Percentiles rank a stretch among this genome's conserved stretches.
phyloP scores from a whole-genome alignment of 1,139 yeast species.

The Sugiyamaella novakii region DNA sequence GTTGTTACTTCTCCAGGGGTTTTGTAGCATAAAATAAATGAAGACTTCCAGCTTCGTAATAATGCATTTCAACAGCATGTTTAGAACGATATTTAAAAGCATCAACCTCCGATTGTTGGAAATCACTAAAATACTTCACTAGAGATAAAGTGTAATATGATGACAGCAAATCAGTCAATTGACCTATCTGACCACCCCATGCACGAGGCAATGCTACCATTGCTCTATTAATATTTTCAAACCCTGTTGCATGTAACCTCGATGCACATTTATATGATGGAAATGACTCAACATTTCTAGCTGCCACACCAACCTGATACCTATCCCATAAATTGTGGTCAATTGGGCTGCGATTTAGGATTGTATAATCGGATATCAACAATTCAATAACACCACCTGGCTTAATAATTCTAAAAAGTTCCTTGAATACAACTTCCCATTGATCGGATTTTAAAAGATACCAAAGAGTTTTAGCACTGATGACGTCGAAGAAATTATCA shows the following conservation, averaged over 20 bases:
- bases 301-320: slow-evolving; percentile 33
- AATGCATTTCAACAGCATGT: slow-evolving; percentile 18
- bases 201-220: slow-evolving; percentile 38
- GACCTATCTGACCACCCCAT: slow-evolving; percentile 42
- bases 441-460: slow-evolving; percentile 37
- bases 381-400: slow-evolving; percentile 47
- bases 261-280: slow-evolving; percentile 37
- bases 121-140: slow-evolving; percentile 33
- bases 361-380: slow-evolving; percentile 38
- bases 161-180: slow-evolving; percentile 37
- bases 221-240: slow-evolving; percentile 36
- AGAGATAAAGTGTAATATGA: slow-evolving; percentile 37
- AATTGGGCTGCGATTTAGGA: slow-evolving; percentile 32
- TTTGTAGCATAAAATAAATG: slow-evolving; percentile 33
- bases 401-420: slow-evolving; percentile 44
- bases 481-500: slow-evolving; percentile 41
- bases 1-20: slow-evolving; percentile 19
- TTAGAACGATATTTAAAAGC: slow-evolving; percentile 22
- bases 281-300: slow-evolving; percentile 39
- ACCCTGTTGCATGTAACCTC: slow-evolving; percentile 40
- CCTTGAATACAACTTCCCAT: slow-evolving; percentile 44
- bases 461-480: slow-evolving; percentile 42
- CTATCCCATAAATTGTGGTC: slow-evolving; percentile 35
- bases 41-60: slow-evolving; percentile 28
- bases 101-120: slow-evolving; percentile 33